Percentiles rank a stretch among this genome's conserved stretches.
Evolutionary conservation across 306 rosid species (phyloP).

Genomic region (Lathyrus sativus): DNA sequence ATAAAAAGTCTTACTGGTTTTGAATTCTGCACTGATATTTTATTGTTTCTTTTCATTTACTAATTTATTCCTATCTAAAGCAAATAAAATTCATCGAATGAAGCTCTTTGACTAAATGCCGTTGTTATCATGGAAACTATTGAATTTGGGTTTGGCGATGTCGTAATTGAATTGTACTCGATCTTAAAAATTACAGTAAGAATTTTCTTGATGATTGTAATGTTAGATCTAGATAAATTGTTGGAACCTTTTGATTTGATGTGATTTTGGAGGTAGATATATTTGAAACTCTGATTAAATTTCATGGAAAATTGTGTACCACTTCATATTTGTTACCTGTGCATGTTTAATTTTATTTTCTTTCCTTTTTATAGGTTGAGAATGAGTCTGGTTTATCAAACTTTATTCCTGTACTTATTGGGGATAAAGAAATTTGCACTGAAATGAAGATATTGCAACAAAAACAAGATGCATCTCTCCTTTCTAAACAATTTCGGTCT

Average conservation of each 20-base stretch:
- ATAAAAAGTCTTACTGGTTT: neutral
- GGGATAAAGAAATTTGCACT: constrained; percentile 73
- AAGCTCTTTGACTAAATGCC: constrained; percentile 3
- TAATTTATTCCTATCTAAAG: constrained; percentile 13
- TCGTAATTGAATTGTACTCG: constrained; percentile 10
- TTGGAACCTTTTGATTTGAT: constrained; percentile 31
- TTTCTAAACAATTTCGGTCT: constrained; percentile 43
- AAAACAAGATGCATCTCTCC: constrained; percentile 54
- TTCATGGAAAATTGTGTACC: neutral
- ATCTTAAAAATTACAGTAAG: constrained; percentile 10
- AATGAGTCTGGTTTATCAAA: constrained; percentile 94
- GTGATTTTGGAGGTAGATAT: constrained; percentile 16
- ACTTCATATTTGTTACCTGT: neutral
- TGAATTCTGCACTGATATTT: neutral
- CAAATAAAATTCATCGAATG: constrained; percentile 15
- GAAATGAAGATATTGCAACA: constrained; percentile 71
- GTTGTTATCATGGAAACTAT: constrained; percentile 2
- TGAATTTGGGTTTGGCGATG: constrained; percentile 12
- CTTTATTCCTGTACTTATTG: constrained; percentile 83
- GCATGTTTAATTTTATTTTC: constrained; percentile 15
- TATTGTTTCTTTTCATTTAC: constrained; percentile 12
- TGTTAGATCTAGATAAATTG: constrained; percentile 28
- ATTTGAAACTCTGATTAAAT: constrained; percentile 1
- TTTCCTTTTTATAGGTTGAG: constrained; percentile 70
- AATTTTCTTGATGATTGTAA: neutral